phyloP scores from a whole-genome alignment of 208 protist genomes.

The Strigomonas culicis region DNA sequence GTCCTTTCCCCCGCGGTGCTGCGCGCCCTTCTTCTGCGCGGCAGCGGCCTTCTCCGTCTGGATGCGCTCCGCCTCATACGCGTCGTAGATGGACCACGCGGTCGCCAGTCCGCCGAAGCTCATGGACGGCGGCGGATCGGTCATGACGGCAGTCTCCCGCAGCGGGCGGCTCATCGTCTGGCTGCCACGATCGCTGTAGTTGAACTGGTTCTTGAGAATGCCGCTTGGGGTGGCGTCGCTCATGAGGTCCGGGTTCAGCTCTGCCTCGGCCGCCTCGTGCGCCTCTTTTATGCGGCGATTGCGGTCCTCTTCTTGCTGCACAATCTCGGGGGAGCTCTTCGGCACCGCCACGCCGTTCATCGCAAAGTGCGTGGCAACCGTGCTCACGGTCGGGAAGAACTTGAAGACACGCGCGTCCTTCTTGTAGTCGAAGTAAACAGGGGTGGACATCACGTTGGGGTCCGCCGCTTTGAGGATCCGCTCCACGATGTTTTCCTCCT shows the following conservation, averaged over 20 bases:
- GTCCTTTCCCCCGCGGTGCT: conserved; percentile 68
- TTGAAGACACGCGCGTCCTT: conserved; percentile 91
- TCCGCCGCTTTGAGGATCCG: conserved; percentile 93
- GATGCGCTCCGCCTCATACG: conserved; percentile 92
- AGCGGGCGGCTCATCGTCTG: conserved; percentile 94
- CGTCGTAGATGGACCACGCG: conserved; percentile 96
- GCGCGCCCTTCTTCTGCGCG: conserved; percentile 62
- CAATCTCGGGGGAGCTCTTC: conserved; percentile 80
- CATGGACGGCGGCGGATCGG: conserved; percentile 91
- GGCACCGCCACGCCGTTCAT: conserved; percentile 82
- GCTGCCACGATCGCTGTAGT: conserved; percentile 95
- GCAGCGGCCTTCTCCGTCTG: conserved; percentile 71
- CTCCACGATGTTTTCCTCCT: conserved; percentile 86
- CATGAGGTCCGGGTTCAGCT: conserved; percentile 81
- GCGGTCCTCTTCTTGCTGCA: conserved; percentile 87
- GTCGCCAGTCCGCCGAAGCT: conserved; percentile 85
- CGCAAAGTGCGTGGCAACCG: conserved; percentile 80
- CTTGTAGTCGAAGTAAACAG: conserved; percentile 94
- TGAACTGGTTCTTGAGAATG: conserved; percentile 97
- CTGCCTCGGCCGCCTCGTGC: conserved; percentile 64
- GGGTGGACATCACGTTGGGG: conserved; percentile 84
- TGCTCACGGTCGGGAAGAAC: conserved; percentile 85
- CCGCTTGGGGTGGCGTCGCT: conserved; percentile 82
- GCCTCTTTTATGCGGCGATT: conserved; percentile 66
- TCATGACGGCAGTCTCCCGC: conserved; percentile 80